Evolutionary conservation across 2,329 filamentous ascomycete species (phyloP).

Genomic region (Magnaporthiopsis poae): DNA sequence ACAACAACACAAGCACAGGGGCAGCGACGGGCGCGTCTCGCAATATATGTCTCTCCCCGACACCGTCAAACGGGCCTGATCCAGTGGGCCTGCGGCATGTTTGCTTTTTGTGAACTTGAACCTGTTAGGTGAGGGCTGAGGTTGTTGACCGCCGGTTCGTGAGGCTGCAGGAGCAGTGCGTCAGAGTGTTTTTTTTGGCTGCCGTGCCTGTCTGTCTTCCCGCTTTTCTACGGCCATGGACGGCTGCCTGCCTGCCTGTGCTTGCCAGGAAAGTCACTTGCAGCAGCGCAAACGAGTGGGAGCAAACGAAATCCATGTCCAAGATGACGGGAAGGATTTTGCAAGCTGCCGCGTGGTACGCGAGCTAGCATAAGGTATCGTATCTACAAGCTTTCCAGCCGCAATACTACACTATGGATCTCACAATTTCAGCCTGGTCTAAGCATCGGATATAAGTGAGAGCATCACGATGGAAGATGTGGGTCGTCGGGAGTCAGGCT

Average conservation of each 20-base stretch:
- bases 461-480: neutral
- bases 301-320: neutral
- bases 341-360: too few relatives aligned
- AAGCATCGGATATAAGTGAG: neutral
- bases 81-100: neutral
- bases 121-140: too few relatives aligned
- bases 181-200: too few relatives aligned
- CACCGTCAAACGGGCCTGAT: neutral
- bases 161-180: too few relatives aligned
- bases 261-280: neutral
- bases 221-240: too few relatives aligned
- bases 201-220: too few relatives aligned
- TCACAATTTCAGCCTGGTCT: neutral
- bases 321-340: too few relatives aligned
- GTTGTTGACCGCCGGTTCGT: too few relatives aligned
- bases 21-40: neutral
- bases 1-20: too few relatives aligned
- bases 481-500: neutral
- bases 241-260: neutral
- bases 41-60: neutral
- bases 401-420: neutral
- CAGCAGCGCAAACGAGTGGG: too few relatives aligned
- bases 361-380: too few relatives aligned
- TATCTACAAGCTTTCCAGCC: too few relatives aligned
- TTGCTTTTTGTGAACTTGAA: neutral